Conservation (phyloP, 306 rosid species). For the Corylus americana region DNA sequence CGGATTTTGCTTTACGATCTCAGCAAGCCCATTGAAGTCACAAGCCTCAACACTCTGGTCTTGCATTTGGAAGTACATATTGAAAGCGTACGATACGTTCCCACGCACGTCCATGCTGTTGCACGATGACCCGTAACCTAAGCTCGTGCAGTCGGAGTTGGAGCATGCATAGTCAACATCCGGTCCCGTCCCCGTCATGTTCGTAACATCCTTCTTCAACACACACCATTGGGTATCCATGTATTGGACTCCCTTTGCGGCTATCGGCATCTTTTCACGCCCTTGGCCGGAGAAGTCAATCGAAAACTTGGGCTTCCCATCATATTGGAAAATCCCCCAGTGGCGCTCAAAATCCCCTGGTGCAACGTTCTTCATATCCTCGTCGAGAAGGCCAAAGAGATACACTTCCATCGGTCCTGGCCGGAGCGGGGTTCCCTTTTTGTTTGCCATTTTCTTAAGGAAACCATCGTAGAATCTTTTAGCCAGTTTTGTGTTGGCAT, state of each 20-base stretch:
- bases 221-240: constrained; percentile 63
- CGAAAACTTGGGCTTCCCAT: constrained; percentile 62
- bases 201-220: background rate
- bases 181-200: background rate
- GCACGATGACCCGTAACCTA: constrained; percentile 48
- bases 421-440: constrained; percentile 57
- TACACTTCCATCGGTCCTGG: constrained; percentile 36
- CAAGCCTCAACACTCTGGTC: constrained; percentile 70
- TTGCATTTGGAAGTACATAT: constrained; percentile 56
- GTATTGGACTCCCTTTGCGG: constrained; percentile 63
- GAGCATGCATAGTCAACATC: constrained; percentile 53
- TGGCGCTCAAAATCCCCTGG: constrained; percentile 80
- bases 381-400: constrained; percentile 62
- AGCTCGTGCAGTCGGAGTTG: constrained; percentile 55
- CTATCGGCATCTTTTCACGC: constrained; percentile 33
- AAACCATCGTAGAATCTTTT: constrained; percentile 63
- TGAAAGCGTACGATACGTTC: constrained; percentile 61
- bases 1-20: constrained; percentile 40
- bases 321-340: constrained; percentile 74
- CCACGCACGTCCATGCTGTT: constrained; percentile 19
- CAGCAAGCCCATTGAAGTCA: constrained; percentile 40
- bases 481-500: constrained; percentile 38
- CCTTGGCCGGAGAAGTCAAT: constrained; percentile 63
- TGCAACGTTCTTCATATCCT: constrained; percentile 56
- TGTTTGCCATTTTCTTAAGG: constrained; percentile 46